phyloP scores from a whole-genome alignment of 2,329 filamentous ascomycete genomes.

The Didymella lethalis region DNA sequence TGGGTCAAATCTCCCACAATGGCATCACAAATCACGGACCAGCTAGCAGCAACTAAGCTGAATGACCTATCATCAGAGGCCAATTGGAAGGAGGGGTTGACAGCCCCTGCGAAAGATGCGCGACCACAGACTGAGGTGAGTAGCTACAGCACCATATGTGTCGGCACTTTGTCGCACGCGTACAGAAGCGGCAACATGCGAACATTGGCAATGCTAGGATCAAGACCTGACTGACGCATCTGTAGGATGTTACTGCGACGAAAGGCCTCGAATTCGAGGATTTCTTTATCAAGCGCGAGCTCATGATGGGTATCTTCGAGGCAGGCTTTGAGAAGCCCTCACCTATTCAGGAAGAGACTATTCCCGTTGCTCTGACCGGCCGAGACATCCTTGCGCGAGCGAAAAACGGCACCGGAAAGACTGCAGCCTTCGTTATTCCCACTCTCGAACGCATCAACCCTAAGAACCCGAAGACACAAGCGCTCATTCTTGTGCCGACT shows the following conservation, averaged over 20 bases:
- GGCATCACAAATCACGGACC: constrained; percentile 61
- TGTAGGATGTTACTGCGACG: constrained; percentile 95
- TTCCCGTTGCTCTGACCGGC: constrained; percentile 93
- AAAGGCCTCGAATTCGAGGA: constrained; percentile 98
- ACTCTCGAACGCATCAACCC: constrained; percentile 95
- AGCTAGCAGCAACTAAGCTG: constrained; percentile 64
- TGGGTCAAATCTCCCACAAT: constrained; percentile 49
- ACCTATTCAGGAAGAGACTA: constrained; percentile 98
- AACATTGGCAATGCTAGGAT: not conserved
- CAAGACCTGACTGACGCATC: constrained; percentile 19
- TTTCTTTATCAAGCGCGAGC: constrained; percentile 90
- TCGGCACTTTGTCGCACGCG: not conserved
- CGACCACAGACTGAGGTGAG: constrained; percentile 82
- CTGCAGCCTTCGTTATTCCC: constrained; percentile 95
- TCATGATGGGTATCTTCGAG: constrained; percentile 99
- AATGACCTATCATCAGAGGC: constrained; percentile 61
- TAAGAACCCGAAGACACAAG: constrained; percentile 95
- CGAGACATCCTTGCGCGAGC: constrained; percentile 94
- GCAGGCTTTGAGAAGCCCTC: constrained; percentile 98
- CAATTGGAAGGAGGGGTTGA: constrained; percentile 78
- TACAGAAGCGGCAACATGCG: not conserved
- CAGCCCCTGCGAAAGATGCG: constrained; percentile 75
- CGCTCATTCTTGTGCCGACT: constrained; percentile 93
- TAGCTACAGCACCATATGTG: not conserved
- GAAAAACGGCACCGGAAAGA: constrained; percentile 99